Conservation (phyloP, 441 rosid species). For the Cnidoscolus chayamansa region DNA sequence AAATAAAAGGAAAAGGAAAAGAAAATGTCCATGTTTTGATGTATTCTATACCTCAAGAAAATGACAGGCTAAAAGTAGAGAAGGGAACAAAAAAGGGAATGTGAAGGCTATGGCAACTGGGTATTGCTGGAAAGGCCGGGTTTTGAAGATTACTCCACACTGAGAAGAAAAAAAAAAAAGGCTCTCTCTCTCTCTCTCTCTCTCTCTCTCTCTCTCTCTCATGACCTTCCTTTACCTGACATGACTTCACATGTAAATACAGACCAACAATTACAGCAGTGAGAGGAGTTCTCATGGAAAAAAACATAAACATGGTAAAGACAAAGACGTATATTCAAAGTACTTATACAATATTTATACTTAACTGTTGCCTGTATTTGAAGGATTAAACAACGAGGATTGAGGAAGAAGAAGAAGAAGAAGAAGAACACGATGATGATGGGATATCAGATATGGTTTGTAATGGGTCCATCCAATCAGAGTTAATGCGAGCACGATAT, state of each 20-base stretch:
- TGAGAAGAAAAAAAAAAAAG: constrained; percentile 13
- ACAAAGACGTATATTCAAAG: background rate
- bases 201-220: constrained; percentile 6
- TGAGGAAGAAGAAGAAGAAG: background rate
- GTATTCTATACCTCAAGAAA: constrained; percentile 27
- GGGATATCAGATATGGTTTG: background rate
- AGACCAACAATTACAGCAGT: background rate
- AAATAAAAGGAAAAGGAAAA: background rate
- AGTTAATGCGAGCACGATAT: constrained; percentile 22
- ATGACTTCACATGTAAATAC: constrained; percentile 29
- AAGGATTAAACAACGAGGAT: background rate
- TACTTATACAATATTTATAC: background rate
- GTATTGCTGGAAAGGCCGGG: constrained; percentile 44
- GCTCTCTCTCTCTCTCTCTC: background rate
- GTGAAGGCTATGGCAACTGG: constrained; percentile 32
- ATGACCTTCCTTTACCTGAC: constrained; percentile 23
- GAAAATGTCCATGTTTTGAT: background rate
- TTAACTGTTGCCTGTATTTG: constrained; percentile 8
- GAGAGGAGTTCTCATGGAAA: constrained; percentile 13
- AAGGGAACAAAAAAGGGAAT: constrained; percentile 18
- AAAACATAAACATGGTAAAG: constrained; percentile 2
- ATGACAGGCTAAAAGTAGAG: constrained; percentile 30
- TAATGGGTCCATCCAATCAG: constrained; percentile 3
- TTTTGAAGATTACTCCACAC: constrained; percentile 33
- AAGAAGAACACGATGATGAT: background rate